Evolutionary conservation across 2,329 filamentous ascomycete genomes (phyloP).

Genomic region (Colletotrichum sp.): DNA sequence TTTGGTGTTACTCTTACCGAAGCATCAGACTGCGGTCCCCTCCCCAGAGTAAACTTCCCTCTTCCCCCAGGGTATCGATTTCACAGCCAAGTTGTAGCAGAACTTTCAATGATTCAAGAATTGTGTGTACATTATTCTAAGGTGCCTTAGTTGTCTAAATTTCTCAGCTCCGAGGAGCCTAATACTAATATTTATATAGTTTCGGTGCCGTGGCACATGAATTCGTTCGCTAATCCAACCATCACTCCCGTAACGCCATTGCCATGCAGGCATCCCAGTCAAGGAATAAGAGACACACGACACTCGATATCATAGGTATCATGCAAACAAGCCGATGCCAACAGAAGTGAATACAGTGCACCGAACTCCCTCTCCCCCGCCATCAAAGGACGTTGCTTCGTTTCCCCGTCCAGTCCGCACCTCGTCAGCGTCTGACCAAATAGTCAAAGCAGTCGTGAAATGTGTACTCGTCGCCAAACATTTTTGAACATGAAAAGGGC

Average conservation of each 20-base stretch:
- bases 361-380: not conserved
- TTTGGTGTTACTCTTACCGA: too few species aligned
- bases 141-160: constrained; percentile 19
- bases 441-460: not conserved
- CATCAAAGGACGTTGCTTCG: constrained; percentile 9
- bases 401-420: constrained; percentile 1
- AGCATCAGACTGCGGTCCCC: not conserved
- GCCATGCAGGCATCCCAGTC: constrained; percentile 17
- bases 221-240: constrained; percentile 15
- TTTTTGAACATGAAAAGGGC: not conserved
- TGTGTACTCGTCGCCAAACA: not conserved
- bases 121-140: constrained; percentile 22
- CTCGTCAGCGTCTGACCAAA: constrained; percentile 1
- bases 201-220: constrained; percentile 18
- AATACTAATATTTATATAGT: constrained; percentile 20
- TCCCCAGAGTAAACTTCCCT: too few species aligned
- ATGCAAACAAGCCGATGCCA: constrained; percentile 16
- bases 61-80: too few species aligned
- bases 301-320: constrained; percentile 19
- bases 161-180: constrained; percentile 17
- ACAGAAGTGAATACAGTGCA: constrained; percentile 12
- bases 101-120: not conserved
- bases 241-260: constrained; percentile 20
- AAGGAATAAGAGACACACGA: constrained; percentile 13
- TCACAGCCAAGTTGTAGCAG: not conserved